Base-by-base conservation (phyloP, 2,329 filamentous ascomycete genomes). In the Dactylonectria macrodidyma region DNA sequence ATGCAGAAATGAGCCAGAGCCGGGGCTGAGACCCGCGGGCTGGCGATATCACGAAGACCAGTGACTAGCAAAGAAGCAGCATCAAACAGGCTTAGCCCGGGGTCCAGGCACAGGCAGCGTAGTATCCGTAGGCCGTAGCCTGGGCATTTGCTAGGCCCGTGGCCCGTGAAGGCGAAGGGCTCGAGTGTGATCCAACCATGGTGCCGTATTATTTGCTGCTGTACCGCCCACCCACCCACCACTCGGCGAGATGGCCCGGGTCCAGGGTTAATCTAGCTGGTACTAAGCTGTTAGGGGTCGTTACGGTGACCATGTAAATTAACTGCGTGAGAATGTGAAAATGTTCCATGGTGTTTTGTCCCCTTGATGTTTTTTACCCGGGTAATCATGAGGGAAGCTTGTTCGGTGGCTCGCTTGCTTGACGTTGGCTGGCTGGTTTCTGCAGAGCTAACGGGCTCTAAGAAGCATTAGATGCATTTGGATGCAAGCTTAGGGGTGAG, bases 11-110 rank as follows among this genome's bases (percentile, higher is more conserved):
- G 73, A 74, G 68, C 68, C 24, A 51, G 50, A 56, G 38, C 64
- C 36, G 46, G 70, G 55, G 47, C 70, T 72, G 65, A 76, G 73
- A 75, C 72, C 73, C 72, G 72, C 68, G 71, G 64, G 64, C 71
- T 75, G 71, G 69, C 67, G 65, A 73, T 76, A 75, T 75, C 73
- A 75, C 56, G 67, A 69, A 70, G 61, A 71, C 62, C 58, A 52
- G 63, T 58, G 57, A 61, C 63, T 66, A 67, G 55, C 55, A 73
- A 47, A 59, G 61, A 44, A 70, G 70, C 72, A 58, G 65, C 47
- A 73, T 76, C 63, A 66, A 66, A 66, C 26, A 46, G 74, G 73
- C 66, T 68, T 76, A 76, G 73, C 65, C 70, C 62, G 51, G 38
- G 50, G 58, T 46, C 51, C 52, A 66, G 63, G 63, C 58, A 66